These are phyloP conservation scores for Fusarium phyllophilum DNA, from an alignment of 2,329 filamentous ascomycete species.

Conservation along the genomic window DNA sequence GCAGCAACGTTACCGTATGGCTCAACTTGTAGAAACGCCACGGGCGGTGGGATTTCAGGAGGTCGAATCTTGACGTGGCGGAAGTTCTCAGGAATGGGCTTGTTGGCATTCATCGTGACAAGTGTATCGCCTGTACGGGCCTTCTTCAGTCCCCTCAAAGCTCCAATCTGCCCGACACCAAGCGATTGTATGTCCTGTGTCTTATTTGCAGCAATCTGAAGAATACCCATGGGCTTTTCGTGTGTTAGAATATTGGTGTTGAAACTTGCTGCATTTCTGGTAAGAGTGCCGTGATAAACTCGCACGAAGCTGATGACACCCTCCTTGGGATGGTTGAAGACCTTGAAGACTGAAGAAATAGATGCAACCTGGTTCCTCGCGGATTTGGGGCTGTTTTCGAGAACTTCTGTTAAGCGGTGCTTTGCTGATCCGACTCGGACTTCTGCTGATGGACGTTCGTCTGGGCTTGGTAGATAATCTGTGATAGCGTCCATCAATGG, in stretches of 20 bases:
- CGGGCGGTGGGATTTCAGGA: constrained; percentile 89
- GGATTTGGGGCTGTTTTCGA: constrained; percentile 53
- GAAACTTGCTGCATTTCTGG: constrained; percentile 79
- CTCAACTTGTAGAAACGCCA: constrained; percentile 96
- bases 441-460: constrained; percentile 81
- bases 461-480: constrained; percentile 85
- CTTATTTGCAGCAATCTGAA: constrained; percentile 91
- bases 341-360: constrained; percentile 86
- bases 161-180: constrained; percentile 89
- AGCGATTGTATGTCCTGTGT: constrained; percentile 86
- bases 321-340: constrained; percentile 85
- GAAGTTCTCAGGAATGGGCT: constrained; percentile 73
- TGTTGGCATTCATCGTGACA: constrained; percentile 73
- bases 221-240: constrained; percentile 81
- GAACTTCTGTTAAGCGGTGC: constrained; percentile 49
- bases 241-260: constrained; percentile 86
- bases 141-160: constrained; percentile 88
- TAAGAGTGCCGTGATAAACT: constrained; percentile 86
- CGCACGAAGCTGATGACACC: constrained; percentile 92
- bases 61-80: constrained; percentile 84
- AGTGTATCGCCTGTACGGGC: constrained; percentile 95
- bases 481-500: constrained; percentile 89
- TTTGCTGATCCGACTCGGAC: constrained; percentile 73
- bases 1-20: constrained; percentile 80
- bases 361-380: constrained; percentile 53